Conservation (phyloP, 2,329 filamentous ascomycete species). For the Fusarium staphyleae region DNA sequence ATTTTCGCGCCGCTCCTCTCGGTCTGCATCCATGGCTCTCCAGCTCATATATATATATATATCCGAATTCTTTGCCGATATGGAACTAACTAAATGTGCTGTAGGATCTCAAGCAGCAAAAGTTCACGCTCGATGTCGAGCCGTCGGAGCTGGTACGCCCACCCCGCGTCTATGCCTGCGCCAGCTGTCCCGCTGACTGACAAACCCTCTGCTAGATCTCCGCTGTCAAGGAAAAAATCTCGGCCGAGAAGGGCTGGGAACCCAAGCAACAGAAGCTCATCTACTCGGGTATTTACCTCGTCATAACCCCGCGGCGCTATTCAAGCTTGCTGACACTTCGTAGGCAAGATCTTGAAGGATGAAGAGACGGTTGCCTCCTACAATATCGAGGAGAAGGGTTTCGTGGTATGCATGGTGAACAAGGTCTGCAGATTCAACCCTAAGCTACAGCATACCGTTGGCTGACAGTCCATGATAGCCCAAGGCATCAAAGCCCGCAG, state of each 20-base stretch:
- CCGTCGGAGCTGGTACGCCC: constrained; percentile 84
- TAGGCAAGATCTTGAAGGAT: constrained; percentile 98
- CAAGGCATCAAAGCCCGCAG: constrained; percentile 74
- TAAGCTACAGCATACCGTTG: neutral
- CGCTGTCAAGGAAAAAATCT: constrained; percentile 90
- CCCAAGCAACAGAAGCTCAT: constrained; percentile 92
- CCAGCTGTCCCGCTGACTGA: constrained; percentile 21
- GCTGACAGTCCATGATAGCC: constrained; percentile 44
- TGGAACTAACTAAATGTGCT: constrained; percentile 20
- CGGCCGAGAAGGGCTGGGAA: constrained; percentile 93
- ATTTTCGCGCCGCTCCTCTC: constrained; percentile 1
- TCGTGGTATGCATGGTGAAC: constrained; percentile 97
- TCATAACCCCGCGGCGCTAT: constrained; percentile 1
- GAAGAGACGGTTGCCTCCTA: constrained; percentile 95
- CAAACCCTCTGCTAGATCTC: constrained; percentile 68
- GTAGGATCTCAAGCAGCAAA: constrained; percentile 97
- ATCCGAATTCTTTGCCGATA: neutral
- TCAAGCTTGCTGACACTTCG: constrained; percentile 37
- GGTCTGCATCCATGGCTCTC: neutral
- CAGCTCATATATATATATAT: constrained; percentile 1
- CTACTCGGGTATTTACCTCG: constrained; percentile 77
- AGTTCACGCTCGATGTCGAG: constrained; percentile 96
- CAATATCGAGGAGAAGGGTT: constrained; percentile 99
- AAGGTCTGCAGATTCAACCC: constrained; percentile 69
- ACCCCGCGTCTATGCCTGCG: constrained; percentile 42